Percentiles rank a stretch among this genome's conserved stretches.
These are phyloP conservation scores for Colletotrichum sansevieriae DNA, from an alignment of 2,329 filamentous ascomycete genomes.

Conservation along the genomic window DNA sequence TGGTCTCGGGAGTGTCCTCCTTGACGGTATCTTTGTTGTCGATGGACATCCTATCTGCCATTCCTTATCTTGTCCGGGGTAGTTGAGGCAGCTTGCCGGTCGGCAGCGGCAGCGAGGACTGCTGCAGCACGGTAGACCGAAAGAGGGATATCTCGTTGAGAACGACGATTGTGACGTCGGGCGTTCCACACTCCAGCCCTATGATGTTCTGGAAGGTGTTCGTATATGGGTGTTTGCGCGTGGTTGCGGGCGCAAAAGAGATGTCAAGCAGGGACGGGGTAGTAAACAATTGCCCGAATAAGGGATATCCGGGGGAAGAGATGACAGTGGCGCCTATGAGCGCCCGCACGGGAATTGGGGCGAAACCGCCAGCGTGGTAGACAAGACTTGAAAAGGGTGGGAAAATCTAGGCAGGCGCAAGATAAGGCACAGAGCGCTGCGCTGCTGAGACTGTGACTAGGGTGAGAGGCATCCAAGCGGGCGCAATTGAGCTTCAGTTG, in stretches of 20 bases:
- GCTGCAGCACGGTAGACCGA: slow-evolving; percentile 23
- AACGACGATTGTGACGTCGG: slow-evolving; percentile 52
- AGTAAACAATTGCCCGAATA: slow-evolving; percentile 44
- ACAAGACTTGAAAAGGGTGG: slow-evolving; percentile 54
- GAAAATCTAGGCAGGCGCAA: slow-evolving; percentile 42
- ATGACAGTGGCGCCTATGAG: slow-evolving; percentile 48
- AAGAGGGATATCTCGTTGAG: slow-evolving; percentile 43
- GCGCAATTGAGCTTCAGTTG: slow-evolving; percentile 43
- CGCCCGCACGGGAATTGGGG: slow-evolving; percentile 43
- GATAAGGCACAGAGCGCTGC: slow-evolving; percentile 42
- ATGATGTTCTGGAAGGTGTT: slow-evolving; percentile 45
- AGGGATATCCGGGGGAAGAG: slow-evolving; percentile 40
- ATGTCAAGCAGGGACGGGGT: slow-evolving; percentile 46
- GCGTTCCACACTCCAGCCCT: slow-evolving; percentile 44
- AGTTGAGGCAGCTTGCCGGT: slow-evolving; percentile 45
- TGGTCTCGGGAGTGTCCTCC: slow-evolving; percentile 73
- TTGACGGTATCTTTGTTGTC: slow-evolving; percentile 69
- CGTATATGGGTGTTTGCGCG: slow-evolving; percentile 53
- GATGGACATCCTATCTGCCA: slow-evolving; percentile 78
- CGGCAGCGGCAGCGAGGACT: slow-evolving; percentile 55
- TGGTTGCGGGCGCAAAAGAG: slow-evolving; percentile 52
- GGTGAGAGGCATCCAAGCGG: slow-evolving; percentile 42
- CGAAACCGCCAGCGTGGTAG: slow-evolving; percentile 46
- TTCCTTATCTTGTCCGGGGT: slow-evolving; percentile 57
- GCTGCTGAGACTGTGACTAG: slow-evolving; percentile 43